Evolutionary conservation across 495 filamentous ascomycete genomes (phyloP).

Genomic region (Penicillium egyptiacum): DNA sequence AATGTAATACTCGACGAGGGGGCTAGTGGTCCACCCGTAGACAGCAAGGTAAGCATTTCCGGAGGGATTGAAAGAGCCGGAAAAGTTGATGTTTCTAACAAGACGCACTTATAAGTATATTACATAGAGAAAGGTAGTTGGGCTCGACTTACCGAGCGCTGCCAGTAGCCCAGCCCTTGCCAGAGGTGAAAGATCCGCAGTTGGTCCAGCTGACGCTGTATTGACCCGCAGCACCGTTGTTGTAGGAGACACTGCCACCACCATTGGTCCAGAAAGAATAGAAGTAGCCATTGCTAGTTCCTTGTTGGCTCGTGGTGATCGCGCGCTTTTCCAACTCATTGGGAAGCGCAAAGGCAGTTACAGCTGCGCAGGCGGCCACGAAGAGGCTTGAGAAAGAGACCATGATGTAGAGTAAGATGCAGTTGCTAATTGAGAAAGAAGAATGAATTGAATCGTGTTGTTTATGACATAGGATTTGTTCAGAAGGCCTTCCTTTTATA

Average conservation of each 20-base stretch:
- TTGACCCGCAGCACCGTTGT: constrained; percentile 55
- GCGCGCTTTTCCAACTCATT: constrained; percentile 35
- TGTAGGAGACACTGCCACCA: constrained; percentile 52
- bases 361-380: constrained; percentile 35
- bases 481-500: constrained; percentile 4
- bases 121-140: too few relatives aligned
- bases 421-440: neutral
- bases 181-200: constrained; percentile 60
- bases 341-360: constrained; percentile 43
- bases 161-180: constrained; percentile 63
- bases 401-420: constrained; percentile 33
- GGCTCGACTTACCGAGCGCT: constrained; percentile 35
- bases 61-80: constrained; percentile 53
- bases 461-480: neutral
- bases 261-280: constrained; percentile 65
- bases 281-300: constrained; percentile 59
- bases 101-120: neutral
- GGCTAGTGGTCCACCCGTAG: constrained; percentile 63
- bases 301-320: constrained; percentile 44
- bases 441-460: neutral
- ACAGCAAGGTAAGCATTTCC: constrained; percentile 61
- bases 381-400: constrained; percentile 47
- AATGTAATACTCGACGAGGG: constrained; percentile 66
- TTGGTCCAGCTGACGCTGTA: constrained; percentile 57
- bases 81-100: constrained; percentile 53